A percentile compares a stretch with the other conserved stretches of the same genome.
These are phyloP conservation scores for Thermochaetoides thermophila DNA, from an alignment of 495 filamentous ascomycete species.

Conservation along the genomic window DNA sequence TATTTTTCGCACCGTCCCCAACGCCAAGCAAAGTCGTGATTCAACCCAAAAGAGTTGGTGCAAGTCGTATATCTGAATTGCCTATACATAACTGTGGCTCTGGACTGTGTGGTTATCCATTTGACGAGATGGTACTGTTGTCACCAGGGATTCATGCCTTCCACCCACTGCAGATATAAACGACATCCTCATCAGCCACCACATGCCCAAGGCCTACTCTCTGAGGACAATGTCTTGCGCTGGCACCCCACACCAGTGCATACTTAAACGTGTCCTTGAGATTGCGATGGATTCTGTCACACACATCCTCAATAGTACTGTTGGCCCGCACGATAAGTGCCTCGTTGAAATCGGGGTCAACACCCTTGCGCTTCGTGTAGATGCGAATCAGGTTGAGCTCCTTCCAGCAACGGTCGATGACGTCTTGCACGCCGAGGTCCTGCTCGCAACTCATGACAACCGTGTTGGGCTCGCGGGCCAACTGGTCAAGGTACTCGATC, in stretches of 20 bases:
- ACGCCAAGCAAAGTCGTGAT: too few species aligned
- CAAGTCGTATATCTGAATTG: too few species aligned
- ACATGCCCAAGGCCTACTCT: conserved; percentile 76
- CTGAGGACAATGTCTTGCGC: conserved; percentile 88
- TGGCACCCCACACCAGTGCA: conserved; percentile 93
- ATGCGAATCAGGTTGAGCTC: conserved; percentile 82
- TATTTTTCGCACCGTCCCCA: too few species aligned
- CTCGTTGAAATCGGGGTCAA: conserved; percentile 81
- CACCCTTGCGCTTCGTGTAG: conserved; percentile 93
- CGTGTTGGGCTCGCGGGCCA: conserved; percentile 86
- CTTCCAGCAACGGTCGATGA: conserved; percentile 90
- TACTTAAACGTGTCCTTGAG: conserved; percentile 99
- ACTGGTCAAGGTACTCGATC: conserved; percentile 78
- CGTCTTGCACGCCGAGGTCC: conserved; percentile 90
- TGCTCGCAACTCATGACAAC: conserved; percentile 97
- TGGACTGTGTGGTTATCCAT: too few species aligned
- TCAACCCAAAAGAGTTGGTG: too few species aligned
- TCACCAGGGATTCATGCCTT: too few species aligned
- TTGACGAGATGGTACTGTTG: too few species aligned
- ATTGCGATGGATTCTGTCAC: conserved; percentile 85
- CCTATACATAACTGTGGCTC: too few species aligned
- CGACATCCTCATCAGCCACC: conserved; percentile 92
- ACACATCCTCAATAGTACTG: conserved; percentile 90
- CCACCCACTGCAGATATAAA: conserved; percentile 82
- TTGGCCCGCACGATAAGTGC: conserved; percentile 83